Conservation (phyloP, 495 filamentous ascomycete genomes). For the Penicillium goetzii region DNA sequence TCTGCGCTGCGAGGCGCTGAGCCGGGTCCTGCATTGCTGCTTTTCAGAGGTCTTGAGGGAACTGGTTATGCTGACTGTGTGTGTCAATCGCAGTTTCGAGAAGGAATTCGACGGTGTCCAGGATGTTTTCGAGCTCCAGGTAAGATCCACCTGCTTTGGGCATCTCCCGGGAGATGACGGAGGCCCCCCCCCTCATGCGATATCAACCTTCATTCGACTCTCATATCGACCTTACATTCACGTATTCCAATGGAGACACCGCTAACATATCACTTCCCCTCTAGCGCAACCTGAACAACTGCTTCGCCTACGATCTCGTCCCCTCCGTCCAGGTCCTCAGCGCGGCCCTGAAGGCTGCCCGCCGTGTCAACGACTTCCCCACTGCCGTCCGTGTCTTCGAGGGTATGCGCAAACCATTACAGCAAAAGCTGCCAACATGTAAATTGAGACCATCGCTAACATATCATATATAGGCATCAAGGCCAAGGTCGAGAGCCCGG, state of each 20-base stretch:
- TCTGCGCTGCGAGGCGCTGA: constrained; percentile 16
- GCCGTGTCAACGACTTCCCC: constrained; percentile 97
- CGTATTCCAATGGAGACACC: neutral
- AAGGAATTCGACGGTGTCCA: constrained; percentile 98
- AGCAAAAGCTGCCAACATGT: neutral
- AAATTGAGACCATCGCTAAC: constrained; percentile 21
- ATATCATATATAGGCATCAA: constrained; percentile 74
- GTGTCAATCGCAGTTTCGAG: constrained; percentile 75
- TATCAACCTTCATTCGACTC: neutral
- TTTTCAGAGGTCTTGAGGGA: constrained; percentile 11
- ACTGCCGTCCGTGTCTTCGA: constrained; percentile 98
- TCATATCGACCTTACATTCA: neutral
- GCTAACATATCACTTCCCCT: constrained; percentile 1
- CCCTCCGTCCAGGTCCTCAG: constrained; percentile 89
- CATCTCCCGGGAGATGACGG: constrained; percentile 10
- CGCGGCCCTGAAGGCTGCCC: constrained; percentile 87
- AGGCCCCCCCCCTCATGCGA: constrained; percentile 13
- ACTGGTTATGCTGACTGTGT: constrained; percentile 24
- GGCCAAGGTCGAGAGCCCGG: constrained; percentile 97
- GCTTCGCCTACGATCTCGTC: constrained; percentile 99
- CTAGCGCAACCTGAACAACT: constrained; percentile 99
- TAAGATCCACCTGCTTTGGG: constrained; percentile 47
- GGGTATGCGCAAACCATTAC: constrained; percentile 58
- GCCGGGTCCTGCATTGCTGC: constrained; percentile 17
- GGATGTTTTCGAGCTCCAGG: constrained; percentile 99